phyloP scores from a whole-genome alignment of 75 land plant genomes.

The Chamaecyparis obtusa region DNA sequence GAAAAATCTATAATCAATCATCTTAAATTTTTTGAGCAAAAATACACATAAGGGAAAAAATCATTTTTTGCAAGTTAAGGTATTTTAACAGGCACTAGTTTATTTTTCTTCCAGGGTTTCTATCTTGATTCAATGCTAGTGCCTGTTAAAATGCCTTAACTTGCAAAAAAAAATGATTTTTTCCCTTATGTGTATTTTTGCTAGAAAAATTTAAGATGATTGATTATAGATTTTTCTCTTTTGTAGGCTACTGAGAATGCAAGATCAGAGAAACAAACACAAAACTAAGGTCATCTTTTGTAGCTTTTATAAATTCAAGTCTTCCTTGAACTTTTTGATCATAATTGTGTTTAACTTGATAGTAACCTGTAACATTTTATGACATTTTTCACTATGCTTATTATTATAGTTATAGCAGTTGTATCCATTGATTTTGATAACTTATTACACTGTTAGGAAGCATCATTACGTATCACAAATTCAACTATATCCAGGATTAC shows the following conservation, averaged over 20 bases:
- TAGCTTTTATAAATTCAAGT: neutral
- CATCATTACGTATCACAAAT: neutral
- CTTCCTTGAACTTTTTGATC: neutral
- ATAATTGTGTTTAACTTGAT: neutral
- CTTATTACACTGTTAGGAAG: neutral
- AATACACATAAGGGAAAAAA: no score
- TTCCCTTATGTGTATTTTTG: no score
- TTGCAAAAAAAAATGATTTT: no score
- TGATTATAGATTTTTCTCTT: neutral
- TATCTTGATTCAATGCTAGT: no score
- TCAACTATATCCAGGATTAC: neutral
- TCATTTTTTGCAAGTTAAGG: no score
- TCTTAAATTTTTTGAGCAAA: no score
- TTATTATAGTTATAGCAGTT: neutral
- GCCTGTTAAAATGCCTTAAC: no score
- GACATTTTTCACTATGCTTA: neutral
- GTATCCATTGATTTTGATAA: neutral
- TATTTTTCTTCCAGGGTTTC: no score
- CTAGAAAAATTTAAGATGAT: no score
- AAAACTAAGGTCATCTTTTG: neutral
- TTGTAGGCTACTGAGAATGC: slow-evolving; percentile 13
- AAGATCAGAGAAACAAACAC: slow-evolving; percentile 5
- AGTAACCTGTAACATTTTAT: neutral
- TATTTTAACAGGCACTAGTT: no score
- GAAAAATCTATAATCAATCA: neutral